Percentiles rank a stretch among this genome's conserved stretches.
Conservation (phyloP, 768 basidiomycete species). For the Rhodocollybia butyracea region DNA sequence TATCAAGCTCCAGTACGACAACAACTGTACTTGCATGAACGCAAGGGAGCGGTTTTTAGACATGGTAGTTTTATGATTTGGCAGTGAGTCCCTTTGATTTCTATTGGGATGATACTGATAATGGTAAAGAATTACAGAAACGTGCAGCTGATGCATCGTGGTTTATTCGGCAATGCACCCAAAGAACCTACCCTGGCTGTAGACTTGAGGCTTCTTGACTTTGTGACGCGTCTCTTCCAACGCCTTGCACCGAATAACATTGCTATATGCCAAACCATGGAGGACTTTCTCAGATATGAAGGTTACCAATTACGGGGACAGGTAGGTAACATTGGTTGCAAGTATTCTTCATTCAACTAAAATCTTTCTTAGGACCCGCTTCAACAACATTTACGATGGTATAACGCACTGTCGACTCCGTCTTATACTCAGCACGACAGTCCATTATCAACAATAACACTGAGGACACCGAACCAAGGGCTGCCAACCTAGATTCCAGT, state of each 20-base stretch:
- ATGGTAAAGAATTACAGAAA: background rate
- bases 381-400: slow-evolving; percentile 21
- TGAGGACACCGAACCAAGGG: too few relatives aligned
- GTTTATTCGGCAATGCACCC: slow-evolving; percentile 13
- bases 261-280: slow-evolving; percentile 11
- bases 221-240: too few relatives aligned
- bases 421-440: background rate
- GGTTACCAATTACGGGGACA: slow-evolving; percentile 12
- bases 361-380: slow-evolving; percentile 20
- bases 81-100: background rate
- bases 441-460: background rate
- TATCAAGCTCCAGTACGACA: background rate
- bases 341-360: background rate
- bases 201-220: slow-evolving; percentile 10
- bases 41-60: background rate
- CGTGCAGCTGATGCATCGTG: slow-evolving; percentile 10
- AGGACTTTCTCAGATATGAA: slow-evolving; percentile 10
- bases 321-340: background rate
- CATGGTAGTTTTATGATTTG: background rate
- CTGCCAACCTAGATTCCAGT: too few relatives aligned
- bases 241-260: slow-evolving; percentile 12
- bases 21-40: background rate
- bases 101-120: background rate
- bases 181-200: slow-evolving; percentile 14
- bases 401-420: slow-evolving; percentile 9